Percentiles rank a stretch among this genome's conserved stretches.
Evolutionary conservation across 306 rosid genomes (phyloP).

Genomic region (Acacia acuminata): DNA sequence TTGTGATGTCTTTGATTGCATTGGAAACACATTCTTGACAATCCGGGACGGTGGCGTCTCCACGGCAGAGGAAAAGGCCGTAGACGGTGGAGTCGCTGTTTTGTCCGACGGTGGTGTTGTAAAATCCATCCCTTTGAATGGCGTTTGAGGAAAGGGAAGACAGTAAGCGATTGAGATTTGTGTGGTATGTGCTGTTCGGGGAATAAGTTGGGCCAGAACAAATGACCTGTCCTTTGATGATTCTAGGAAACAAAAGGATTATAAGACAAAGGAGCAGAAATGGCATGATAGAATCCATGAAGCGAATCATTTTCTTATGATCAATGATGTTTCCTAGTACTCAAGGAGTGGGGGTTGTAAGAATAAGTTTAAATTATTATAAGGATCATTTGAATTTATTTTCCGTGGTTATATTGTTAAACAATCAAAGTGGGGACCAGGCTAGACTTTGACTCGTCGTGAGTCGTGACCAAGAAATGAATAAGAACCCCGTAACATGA

Average conservation of each 20-base stretch:
- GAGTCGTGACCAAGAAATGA: no score
- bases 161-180: conserved; percentile 36
- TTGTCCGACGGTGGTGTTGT: conserved; percentile 18
- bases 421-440: no score
- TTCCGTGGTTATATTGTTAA: no score
- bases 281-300: background rate
- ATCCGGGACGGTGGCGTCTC: conserved; percentile 15
- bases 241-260: background rate
- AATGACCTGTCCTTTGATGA: background rate
- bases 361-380: no score
- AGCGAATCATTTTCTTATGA: background rate
- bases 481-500: no score
- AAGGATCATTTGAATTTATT: no score
- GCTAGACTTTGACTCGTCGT: no score
- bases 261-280: background rate
- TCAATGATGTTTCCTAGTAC: background rate
- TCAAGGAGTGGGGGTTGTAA: no score
- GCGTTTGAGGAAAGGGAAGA: conserved; percentile 36
- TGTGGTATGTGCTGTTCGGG: conserved; percentile 29
- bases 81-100: background rate
- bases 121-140: conserved; percentile 14
- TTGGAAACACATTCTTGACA: conserved; percentile 15
- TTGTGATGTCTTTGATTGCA: background rate
- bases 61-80: conserved; percentile 43
- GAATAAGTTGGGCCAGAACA: background rate